Percentiles rank a stretch among this genome's conserved stretches.
These are phyloP conservation scores for Amanita pseudoporphyria DNA, from an alignment of 768 basidiomycete species.

Conservation along the genomic window DNA sequence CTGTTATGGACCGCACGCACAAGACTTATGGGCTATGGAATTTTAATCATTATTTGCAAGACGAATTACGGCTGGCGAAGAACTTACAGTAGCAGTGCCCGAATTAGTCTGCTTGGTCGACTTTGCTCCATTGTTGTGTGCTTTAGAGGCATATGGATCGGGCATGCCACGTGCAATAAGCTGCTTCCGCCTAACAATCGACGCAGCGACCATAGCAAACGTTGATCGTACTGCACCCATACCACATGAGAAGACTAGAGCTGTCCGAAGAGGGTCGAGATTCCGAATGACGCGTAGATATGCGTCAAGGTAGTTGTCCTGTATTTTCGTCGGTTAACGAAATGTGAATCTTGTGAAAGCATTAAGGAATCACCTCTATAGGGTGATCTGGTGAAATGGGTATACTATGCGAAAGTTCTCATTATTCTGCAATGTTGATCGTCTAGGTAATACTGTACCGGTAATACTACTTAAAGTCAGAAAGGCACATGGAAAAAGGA, in stretches of 20 bases:
- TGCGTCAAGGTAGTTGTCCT: conserved; percentile 95
- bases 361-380: conserved; percentile 52
- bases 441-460: conserved; percentile 33
- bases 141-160: conserved; percentile 65
- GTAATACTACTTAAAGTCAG: conserved; percentile 45
- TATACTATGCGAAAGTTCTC: conserved; percentile 39
- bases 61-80: background rate
- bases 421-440: background rate
- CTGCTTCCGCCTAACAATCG: conserved; percentile 75
- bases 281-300: conserved; percentile 76
- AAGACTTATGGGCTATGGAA: background rate
- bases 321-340: background rate
- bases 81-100: conserved; percentile 39
- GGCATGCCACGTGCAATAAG: conserved; percentile 50
- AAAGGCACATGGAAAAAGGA: background rate
- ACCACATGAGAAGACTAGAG: conserved; percentile 91
- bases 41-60: background rate
- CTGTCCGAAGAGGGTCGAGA: conserved; percentile 71
- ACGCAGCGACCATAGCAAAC: conserved; percentile 95
- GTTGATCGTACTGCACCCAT: conserved; percentile 96
- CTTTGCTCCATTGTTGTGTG: conserved; percentile 8
- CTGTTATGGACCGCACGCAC: background rate
- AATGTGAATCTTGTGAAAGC: background rate
- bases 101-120: conserved; percentile 12
- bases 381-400: conserved; percentile 92